Evolutionary conservation across 129 eudicot genomes (phyloP).

Genomic region (Silybum marianum): DNA sequence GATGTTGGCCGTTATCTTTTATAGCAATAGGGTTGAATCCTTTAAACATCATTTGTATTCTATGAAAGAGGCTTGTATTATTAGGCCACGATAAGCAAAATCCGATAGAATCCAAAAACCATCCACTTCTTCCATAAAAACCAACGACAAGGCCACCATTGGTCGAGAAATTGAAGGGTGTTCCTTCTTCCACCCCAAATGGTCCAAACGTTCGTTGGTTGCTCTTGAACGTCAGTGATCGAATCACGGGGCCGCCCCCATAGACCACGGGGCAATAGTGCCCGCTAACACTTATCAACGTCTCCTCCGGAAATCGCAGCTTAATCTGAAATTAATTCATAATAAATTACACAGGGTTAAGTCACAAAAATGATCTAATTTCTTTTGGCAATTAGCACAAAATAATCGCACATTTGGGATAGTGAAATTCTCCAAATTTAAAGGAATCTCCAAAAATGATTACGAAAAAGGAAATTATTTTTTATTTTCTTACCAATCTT

Average conservation of each 20-base stretch:
- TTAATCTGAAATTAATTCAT: conserved; percentile 47
- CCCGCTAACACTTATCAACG: conserved; percentile 52
- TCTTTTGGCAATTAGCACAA: neutral
- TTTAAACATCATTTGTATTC: conserved; percentile 38
- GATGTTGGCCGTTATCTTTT: conserved; percentile 9
- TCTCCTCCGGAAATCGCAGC: conserved; percentile 71
- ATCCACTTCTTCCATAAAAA: conserved; percentile 72
- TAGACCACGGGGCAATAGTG: conserved; percentile 58
- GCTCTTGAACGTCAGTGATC: conserved; percentile 61
- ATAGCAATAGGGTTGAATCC: conserved; percentile 15
- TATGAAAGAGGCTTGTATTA: conserved; percentile 29
- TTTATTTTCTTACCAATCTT: too few species aligned
- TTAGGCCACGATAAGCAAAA: conserved; percentile 35
- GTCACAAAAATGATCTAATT: neutral
- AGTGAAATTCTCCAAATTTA: too few species aligned
- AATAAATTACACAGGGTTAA: neutral
- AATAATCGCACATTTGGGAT: neutral
- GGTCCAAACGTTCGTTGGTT: conserved; percentile 69
- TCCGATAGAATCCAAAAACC: conserved; percentile 76
- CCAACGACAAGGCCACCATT: conserved; percentile 64
- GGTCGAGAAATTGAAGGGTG: conserved; percentile 51
- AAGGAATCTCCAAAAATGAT: too few species aligned
- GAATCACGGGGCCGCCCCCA: conserved; percentile 62
- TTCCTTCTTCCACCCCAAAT: conserved; percentile 73
- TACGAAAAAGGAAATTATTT: too few species aligned